Evolutionary conservation across 2,329 filamentous ascomycete species (phyloP), one percentile per base, ranked within the genome.

Genomic region (Tolypocladium inflatum): DNA sequence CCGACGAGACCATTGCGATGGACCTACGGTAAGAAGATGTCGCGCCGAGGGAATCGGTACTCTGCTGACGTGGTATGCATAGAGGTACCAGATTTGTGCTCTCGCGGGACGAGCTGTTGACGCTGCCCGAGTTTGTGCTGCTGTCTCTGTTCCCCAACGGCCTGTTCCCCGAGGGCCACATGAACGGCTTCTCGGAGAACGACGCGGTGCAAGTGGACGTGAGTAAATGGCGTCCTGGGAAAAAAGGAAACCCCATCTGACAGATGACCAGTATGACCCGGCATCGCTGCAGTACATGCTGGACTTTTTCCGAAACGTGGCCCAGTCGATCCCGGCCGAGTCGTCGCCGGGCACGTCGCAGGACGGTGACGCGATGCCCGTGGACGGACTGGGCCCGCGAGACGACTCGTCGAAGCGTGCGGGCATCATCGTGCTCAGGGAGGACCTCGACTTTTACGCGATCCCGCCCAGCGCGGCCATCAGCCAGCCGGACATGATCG

Each of bases 161-260:
- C n/a, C 82, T 99, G 30, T 91, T 99, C 62, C 94, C 94, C 6
- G 94, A 99, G 73, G 92, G 93, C 19, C 93, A 97, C 69, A 90
- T 96, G 85, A 94, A 90, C 69, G 89, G 90, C 56, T 96, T 93
- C 72, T 85, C 91, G 63, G 94, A 97, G 66, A 89, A 89, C 64
- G 93, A 97, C 72, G 89, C 95, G 61, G 95, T 97, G 67, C 91
- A 94, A 73, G 93, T 99, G 69, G 94, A 99, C 81, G 94, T 99
- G 81, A 80, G 91, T 85, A n/a, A 17, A 23, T 13, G 15, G 41
- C 37, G 17, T 5, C 30, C 23, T 10, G 11, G 17, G 19, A n/a
- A 13, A 3, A 35, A 13, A 7, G 4, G 26, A 10, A 8, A 3
- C 30, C 2, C 48, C 35, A 6, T 10, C 48, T 51, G 48, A 51